Base-by-base conservation (phyloP, 2,329 filamentous ascomycete species). In the Zymoseptoria brevis region DNA sequence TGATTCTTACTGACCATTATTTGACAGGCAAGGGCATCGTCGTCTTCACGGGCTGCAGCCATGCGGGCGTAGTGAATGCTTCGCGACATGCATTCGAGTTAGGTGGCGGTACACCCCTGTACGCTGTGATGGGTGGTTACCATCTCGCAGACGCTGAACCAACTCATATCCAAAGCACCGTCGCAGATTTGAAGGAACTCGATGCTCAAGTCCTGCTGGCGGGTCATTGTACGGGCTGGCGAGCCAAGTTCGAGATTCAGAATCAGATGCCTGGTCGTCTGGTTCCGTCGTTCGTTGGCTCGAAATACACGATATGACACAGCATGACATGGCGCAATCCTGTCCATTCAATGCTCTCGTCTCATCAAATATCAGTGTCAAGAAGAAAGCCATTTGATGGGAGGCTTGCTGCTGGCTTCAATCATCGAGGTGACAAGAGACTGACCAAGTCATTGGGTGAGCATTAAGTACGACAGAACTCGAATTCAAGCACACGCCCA, bases 51-150 rank as follows among this genome's bases (percentile, higher is more conserved):
- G 68, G 68, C 52, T 69, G 68, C 56, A 64, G 60, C 29, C 68
- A 69, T 55, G 68, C 66, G 16, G 68, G 67, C 49, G 68, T 69
- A 9, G 66, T 69, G 9, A 69, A 69, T 56, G 64, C 67, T 26
- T 62, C 66, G 4, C 55, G 57, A 54, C 56, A 68, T 49, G 65
- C 67, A 8, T 57, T 65, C 8, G 60, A 64, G 35, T 59, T 70
- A 0, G 64, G 63, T 16, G 54, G 53, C 8, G 64, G 62, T 35
- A 55, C 65, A 19, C 65, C 68, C 11, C 54, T 69, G 35, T 69
- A 69, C 30, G 67, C 67, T 2, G 66, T 69, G 2, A 67, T 69
- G 66, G 68, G 67, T 35, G 68, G 68, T n/a, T 69, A 60, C 51
- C 68, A 69, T 58, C 62, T 69, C 9, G 68, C 67, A 4, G 68